Conservation (phyloP, 495 filamentous ascomycete genomes). For the Talaromyces stipitatus region DNA sequence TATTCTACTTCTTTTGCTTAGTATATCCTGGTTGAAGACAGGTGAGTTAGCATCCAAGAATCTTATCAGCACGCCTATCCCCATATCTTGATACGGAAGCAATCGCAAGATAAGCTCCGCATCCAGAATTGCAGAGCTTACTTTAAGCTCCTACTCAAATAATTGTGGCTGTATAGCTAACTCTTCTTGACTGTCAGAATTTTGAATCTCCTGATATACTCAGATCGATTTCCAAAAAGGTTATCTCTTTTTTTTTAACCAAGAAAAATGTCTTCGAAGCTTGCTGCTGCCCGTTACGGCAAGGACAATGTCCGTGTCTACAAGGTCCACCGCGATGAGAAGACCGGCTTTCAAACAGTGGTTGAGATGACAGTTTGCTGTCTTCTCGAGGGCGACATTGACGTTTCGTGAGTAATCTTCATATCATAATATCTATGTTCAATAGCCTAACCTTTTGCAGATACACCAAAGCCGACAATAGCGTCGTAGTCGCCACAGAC, state of each 20-base stretch:
- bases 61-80: slow-evolving; percentile 8
- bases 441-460: slow-evolving; percentile 26
- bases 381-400: slow-evolving; percentile 84
- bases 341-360: slow-evolving; percentile 71
- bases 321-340: slow-evolving; percentile 78
- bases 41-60: too few species aligned
- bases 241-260: background rate
- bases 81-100: slow-evolving; percentile 9
- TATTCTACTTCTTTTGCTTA: too few species aligned
- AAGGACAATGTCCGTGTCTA: slow-evolving; percentile 98
- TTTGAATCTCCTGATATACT: background rate
- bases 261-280: slow-evolving; percentile 29
- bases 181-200: background rate
- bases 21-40: too few species aligned
- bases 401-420: slow-evolving; percentile 58
- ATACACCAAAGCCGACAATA: slow-evolving; percentile 92
- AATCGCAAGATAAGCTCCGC: background rate
- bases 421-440: background rate
- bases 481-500: slow-evolving; percentile 90
- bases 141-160: background rate
- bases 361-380: slow-evolving; percentile 93
- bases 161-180: background rate
- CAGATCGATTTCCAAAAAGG: background rate
- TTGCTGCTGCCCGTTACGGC: slow-evolving; percentile 76
- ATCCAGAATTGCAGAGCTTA: background rate